Evolutionary conservation across 2,329 filamentous ascomycete species (phyloP), one percentile per base, ranked within the genome.

Genomic region (Sporothrix luriei): DNA sequence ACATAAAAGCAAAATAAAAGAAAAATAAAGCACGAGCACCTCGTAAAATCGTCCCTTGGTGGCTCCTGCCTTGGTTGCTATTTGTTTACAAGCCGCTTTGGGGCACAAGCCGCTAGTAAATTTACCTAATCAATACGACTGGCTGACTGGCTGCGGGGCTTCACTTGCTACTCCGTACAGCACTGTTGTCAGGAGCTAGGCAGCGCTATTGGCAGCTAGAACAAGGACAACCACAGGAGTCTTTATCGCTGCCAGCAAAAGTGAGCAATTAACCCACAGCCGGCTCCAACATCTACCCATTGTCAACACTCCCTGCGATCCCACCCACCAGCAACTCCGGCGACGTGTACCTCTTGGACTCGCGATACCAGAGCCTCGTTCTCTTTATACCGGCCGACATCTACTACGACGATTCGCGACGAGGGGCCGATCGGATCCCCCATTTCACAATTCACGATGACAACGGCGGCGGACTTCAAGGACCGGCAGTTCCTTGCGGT

Each of bases 401-500:
- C 38, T 10, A 62, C 57, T 10, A 10, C 13, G n/a, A 24, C n/a
- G 1, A 13, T 46, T 5, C 16, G 21, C 57, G 57, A 62, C 43
- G 26, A 24, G 38, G 38, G 57, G 38, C 29, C 38, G 38, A 43
- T 26, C 57, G 57, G 33, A 33, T 46, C 7, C 4, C n/a, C 61
- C 2, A 65, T 43, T 13, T 49, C 40, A 26, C 43, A 6, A 6
- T 3, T 3, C 21, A 62, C 54, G 38, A 73, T 69, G 64, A 51
- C 49, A 16, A 38, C 66, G 43, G 83, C 86, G 75, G 82, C 84
- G 73, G 86, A 88, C 74, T 90, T 84, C 80, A 90, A 93, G 82
- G 93, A 98, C 82, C 88, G 95, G 76, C 91, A 99, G 82, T 97
- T 99, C 78, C 88, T 99, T 71, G 95, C 95, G 73, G 94, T 99